Percentiles rank a stretch among this genome's conserved stretches.
Conservation (phyloP, 495 filamentous ascomycete genomes). For the Elasticomyces elasticus region DNA sequence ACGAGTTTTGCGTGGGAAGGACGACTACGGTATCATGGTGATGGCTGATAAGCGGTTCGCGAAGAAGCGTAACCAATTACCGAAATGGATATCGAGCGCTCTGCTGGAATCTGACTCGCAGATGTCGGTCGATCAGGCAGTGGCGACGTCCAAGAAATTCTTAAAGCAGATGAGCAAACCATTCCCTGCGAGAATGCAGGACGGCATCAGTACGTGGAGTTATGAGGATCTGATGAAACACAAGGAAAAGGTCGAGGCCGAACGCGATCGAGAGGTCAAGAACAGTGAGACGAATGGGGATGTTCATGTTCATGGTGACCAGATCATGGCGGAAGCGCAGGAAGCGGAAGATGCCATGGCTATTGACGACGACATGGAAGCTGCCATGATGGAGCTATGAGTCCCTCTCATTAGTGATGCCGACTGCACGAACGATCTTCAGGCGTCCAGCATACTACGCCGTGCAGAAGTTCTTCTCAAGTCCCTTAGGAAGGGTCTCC, state of each 20-base stretch:
- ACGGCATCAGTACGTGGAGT: slow-evolving; percentile 88
- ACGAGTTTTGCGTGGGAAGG: slow-evolving; percentile 90
- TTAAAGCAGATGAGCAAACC: slow-evolving; percentile 83
- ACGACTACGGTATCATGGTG: slow-evolving; percentile 99
- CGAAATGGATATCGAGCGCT: slow-evolving; percentile 93
- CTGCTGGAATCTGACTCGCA: slow-evolving; percentile 74
- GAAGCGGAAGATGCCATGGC: slow-evolving; percentile 14
- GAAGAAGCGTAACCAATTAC: slow-evolving; percentile 79
- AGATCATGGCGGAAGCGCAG: slow-evolving; percentile 16
- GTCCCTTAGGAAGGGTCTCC: no score
- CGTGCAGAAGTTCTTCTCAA: no score
- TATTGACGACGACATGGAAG: slow-evolving; percentile 22
- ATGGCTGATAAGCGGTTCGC: slow-evolving; percentile 85
- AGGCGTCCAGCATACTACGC: no score
- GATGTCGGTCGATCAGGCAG: slow-evolving; percentile 89
- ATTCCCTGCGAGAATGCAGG: slow-evolving; percentile 70
- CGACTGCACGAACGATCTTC: neutral
- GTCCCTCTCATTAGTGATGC: neutral
- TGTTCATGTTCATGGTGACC: slow-evolving; percentile 12
- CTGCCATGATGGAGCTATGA: slow-evolving; percentile 25
- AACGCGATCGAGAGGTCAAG: slow-evolving; percentile 38
- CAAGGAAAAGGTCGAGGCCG: slow-evolving; percentile 65
- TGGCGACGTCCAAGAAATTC: slow-evolving; percentile 81
- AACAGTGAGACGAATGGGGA: slow-evolving; percentile 15
- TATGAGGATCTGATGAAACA: slow-evolving; percentile 64